Conservation (phyloP, 1,284 basidiomycete genomes). For the Cryptococcus sp. region DNA sequence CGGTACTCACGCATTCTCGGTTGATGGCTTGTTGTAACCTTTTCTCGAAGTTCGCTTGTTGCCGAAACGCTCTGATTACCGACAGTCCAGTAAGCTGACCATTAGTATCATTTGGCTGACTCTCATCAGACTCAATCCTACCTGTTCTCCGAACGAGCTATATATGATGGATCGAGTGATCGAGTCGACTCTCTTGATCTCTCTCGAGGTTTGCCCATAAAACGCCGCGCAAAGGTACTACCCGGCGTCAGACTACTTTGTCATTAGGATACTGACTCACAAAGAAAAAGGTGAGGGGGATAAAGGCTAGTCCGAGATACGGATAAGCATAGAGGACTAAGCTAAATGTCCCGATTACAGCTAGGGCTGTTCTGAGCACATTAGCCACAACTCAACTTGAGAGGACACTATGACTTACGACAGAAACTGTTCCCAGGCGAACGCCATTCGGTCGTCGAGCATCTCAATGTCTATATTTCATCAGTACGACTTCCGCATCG, state of each 20-base stretch:
- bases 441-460: conserved; percentile 23
- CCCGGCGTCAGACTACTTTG: neutral
- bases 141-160: conserved; percentile 26
- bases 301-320: conserved; percentile 21
- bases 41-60: conserved; percentile 13
- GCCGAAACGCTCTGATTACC: conserved; percentile 23
- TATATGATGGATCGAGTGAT: conserved; percentile 26
- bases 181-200: conserved; percentile 31
- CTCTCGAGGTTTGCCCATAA: conserved; percentile 24
- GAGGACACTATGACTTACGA: conserved; percentile 11
- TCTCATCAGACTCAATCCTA: conserved; percentile 10
- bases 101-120: neutral
- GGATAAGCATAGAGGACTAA: conserved; percentile 28
- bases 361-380: conserved; percentile 11
- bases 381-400: neutral
- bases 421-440: conserved; percentile 10
- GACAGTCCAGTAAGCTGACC: conserved; percentile 16
- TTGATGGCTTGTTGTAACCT: conserved; percentile 14
- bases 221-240: conserved; percentile 14
- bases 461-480: conserved; percentile 24
- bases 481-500: too few species aligned
- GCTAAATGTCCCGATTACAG: conserved; percentile 21
- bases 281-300: conserved; percentile 23
- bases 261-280: conserved; percentile 2
- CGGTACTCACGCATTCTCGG: conserved; percentile 10